Evolutionary conservation across 768 basidiomycete species (phyloP).

Genomic region (Mycena latifolia): DNA sequence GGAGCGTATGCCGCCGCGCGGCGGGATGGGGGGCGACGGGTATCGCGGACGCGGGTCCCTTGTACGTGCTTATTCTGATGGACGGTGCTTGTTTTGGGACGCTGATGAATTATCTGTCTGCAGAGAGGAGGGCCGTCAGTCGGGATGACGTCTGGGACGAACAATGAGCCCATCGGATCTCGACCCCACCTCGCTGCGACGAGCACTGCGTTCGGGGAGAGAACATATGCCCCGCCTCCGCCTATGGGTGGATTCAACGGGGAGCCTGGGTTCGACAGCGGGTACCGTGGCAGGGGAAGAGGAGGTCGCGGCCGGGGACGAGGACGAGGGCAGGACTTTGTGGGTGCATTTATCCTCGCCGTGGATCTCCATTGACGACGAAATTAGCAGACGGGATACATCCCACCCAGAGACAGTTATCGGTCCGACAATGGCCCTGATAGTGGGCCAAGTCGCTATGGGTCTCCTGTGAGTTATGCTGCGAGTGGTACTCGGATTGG

Average conservation of each 20-base stretch:
- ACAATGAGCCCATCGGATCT: constrained; percentile 21
- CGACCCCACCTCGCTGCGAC: neutral
- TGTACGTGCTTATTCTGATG: neutral
- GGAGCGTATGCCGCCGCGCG: constrained; percentile 9
- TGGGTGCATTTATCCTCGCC: neutral
- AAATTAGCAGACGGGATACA: constrained; percentile 20
- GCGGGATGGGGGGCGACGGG: constrained; percentile 9
- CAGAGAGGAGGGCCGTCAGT: constrained; percentile 17
- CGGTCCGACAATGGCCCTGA: constrained; percentile 29
- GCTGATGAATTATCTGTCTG: no score
- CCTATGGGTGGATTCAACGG: constrained; percentile 4
- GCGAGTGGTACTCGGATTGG: neutral
- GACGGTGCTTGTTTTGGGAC: no score
- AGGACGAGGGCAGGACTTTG: constrained; percentile 16
- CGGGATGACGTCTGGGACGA: constrained; percentile 21
- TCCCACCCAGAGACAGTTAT: constrained; percentile 23
- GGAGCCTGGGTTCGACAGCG: constrained; percentile 23
- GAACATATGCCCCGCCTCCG: constrained; percentile 8
- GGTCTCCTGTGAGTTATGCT: constrained; percentile 20
- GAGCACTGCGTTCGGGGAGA: constrained; percentile 2
- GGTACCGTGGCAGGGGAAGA: constrained; percentile 29
- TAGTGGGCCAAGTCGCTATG: constrained; percentile 17
- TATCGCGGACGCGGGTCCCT: constrained; percentile 23
- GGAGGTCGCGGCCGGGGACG: constrained; percentile 25
- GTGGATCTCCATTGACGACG: constrained; percentile 2